phyloP scores from a whole-genome alignment of 2,329 filamentous ascomycete genomes.

The Penicillium sp. region DNA sequence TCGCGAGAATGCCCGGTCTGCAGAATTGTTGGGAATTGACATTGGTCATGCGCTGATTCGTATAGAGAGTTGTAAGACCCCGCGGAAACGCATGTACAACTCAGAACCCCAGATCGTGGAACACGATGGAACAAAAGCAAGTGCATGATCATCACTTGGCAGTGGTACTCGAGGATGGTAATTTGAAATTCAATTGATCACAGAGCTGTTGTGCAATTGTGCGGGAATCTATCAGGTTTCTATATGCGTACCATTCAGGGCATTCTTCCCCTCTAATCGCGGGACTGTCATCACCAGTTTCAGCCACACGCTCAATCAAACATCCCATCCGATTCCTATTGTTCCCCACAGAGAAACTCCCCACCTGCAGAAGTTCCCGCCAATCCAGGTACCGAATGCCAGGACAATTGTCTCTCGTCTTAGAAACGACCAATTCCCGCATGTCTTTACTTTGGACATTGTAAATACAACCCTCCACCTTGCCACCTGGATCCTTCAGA shows the following conservation, averaged over 20 bases:
- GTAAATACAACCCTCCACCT: conserved; percentile 16
- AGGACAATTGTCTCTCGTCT: conserved; percentile 11
- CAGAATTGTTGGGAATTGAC: background rate
- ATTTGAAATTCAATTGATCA: background rate
- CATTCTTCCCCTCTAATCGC: background rate
- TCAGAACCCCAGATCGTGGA: background rate
- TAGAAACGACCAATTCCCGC: conserved; percentile 14
- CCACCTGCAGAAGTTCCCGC: background rate
- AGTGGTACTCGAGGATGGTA: background rate
- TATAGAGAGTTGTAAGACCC: background rate
- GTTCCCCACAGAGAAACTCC: conserved; percentile 20
- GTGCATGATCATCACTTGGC: background rate
- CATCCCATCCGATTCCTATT: conserved; percentile 13
- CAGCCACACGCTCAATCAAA: conserved; percentile 22
- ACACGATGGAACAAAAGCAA: background rate
- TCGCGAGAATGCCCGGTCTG: background rate
- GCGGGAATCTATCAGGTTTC: background rate
- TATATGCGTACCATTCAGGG: background rate
- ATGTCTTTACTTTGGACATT: conserved; percentile 13
- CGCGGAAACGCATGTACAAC: background rate
- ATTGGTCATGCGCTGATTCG: background rate
- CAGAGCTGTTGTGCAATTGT: background rate
- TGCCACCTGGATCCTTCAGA: conserved; percentile 2
- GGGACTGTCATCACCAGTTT: conserved; percentile 9
- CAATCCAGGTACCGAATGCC: conserved; percentile 11